Evolutionary conservation across 768 basidiomycete genomes (phyloP).

Genomic region (Cubamyces lactineus): DNA sequence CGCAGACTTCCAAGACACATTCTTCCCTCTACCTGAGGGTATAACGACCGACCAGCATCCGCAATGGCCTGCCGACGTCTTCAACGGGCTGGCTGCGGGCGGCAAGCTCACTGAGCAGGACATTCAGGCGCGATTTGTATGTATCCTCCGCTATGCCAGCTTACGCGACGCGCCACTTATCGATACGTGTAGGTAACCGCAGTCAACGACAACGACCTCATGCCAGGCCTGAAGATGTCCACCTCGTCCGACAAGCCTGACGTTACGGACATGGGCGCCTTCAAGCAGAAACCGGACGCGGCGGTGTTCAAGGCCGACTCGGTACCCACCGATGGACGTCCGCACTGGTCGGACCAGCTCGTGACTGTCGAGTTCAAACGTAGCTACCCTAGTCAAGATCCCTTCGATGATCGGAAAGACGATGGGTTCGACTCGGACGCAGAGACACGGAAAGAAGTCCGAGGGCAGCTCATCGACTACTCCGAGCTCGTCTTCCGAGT

Average conservation of each 20-base stretch:
- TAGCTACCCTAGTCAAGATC: neutral
- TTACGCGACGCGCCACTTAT: neutral
- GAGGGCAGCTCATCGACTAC: constrained; percentile 10
- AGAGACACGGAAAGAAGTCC: neutral
- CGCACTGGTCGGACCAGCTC: too few species aligned
- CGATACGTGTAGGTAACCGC: neutral
- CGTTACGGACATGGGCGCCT: neutral
- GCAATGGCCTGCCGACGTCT: neutral
- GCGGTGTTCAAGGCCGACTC: neutral
- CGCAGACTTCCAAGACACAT: neutral
- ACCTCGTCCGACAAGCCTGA: neutral
- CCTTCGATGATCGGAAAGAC: neutral
- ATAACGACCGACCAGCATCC: neutral
- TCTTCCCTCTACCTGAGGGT: neutral
- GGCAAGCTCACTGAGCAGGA: neutral
- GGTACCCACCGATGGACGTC: too few species aligned
- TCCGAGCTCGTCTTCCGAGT: neutral
- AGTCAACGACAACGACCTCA: neutral
- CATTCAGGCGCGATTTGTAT: neutral
- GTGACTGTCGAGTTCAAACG: constrained; percentile 1
- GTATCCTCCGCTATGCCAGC: too few species aligned
- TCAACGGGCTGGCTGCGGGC: neutral
- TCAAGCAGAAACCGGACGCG: neutral
- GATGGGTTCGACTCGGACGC: neutral
- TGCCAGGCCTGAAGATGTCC: neutral